Percentiles rank a stretch among this genome's conserved stretches.
Conservation (phyloP, 495 filamentous ascomycete species). For the Podospora pseudocomata region DNA sequence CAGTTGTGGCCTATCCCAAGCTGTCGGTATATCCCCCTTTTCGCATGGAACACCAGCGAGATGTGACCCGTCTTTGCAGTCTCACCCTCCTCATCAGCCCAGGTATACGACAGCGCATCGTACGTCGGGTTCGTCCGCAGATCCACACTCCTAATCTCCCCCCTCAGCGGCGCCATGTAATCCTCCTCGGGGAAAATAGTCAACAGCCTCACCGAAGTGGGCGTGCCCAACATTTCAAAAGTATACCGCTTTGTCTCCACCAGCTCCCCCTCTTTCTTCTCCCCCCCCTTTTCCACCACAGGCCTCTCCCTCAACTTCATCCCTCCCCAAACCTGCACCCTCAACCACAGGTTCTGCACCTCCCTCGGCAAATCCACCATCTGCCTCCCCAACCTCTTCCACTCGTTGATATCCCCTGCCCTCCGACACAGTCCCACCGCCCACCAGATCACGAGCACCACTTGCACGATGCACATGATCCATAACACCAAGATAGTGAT, state of each 20-base stretch:
- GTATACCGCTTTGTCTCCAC: constrained; percentile 3
- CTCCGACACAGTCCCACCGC: not conserved
- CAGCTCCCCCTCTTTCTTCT: not conserved
- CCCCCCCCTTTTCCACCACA: not conserved
- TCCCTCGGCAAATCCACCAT: not conserved
- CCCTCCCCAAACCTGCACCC: not conserved
- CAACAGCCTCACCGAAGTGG: constrained; percentile 7
- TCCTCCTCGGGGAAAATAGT: constrained; percentile 4
- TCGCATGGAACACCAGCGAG: not conserved
- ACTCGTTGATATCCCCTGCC: not conserved
- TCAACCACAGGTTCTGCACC: not conserved
- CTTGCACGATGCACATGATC: constrained; percentile 9
- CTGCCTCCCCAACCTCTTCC: not conserved
- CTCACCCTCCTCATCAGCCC: constrained; percentile 16
- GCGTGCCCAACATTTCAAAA: constrained; percentile 3
- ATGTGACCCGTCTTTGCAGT: not conserved
- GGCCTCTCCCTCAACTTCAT: not conserved
- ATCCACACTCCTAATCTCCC: not conserved
- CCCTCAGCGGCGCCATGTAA: constrained; percentile 2
- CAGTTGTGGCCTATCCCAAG: constrained; percentile 21
- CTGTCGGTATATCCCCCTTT: not conserved
- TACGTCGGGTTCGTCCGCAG: constrained; percentile 9
- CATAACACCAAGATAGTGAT: not conserved
- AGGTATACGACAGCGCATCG: constrained; percentile 27
- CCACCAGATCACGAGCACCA: not conserved